Conservation (phyloP, 2,329 filamentous ascomycete genomes). For the Fusarium torreyae region DNA sequence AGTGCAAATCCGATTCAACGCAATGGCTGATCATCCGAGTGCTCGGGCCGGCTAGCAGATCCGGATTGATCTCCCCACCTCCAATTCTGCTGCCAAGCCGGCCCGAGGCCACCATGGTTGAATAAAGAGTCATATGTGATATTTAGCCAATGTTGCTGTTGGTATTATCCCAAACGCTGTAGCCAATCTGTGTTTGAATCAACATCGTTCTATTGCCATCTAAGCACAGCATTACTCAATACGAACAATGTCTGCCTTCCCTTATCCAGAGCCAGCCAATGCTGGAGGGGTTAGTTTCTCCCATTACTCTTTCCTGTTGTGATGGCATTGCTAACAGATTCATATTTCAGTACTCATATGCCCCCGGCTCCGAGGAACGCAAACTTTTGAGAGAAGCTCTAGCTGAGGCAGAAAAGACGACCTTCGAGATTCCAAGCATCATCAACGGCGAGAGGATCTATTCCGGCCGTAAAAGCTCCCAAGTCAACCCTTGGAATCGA, state of each 20-base stretch:
- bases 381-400: constrained; percentile 5
- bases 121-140: too few relatives aligned
- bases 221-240: constrained; percentile 17
- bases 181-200: too few relatives aligned
- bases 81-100: too few relatives aligned
- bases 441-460: constrained; percentile 18
- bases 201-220: too few relatives aligned
- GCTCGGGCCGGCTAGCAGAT: too few relatives aligned
- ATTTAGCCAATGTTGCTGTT: too few relatives aligned
- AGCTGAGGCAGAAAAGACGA: constrained; percentile 6
- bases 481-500: constrained; percentile 14
- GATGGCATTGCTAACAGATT: background rate
- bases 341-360: constrained; percentile 9
- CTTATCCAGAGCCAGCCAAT: constrained; percentile 19
- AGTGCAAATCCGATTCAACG: too few relatives aligned
- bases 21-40: too few relatives aligned
- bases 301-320: background rate
- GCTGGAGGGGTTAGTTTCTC: constrained; percentile 3
- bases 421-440: constrained; percentile 4
- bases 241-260: constrained; percentile 3
- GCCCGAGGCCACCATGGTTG: too few relatives aligned
- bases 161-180: too few relatives aligned
- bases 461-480: constrained; percentile 7
- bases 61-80: too few relatives aligned
- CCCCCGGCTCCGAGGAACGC: constrained; percentile 4